Conservation (phyloP, 495 filamentous ascomycete genomes). For the Penicillium waksmanii region DNA sequence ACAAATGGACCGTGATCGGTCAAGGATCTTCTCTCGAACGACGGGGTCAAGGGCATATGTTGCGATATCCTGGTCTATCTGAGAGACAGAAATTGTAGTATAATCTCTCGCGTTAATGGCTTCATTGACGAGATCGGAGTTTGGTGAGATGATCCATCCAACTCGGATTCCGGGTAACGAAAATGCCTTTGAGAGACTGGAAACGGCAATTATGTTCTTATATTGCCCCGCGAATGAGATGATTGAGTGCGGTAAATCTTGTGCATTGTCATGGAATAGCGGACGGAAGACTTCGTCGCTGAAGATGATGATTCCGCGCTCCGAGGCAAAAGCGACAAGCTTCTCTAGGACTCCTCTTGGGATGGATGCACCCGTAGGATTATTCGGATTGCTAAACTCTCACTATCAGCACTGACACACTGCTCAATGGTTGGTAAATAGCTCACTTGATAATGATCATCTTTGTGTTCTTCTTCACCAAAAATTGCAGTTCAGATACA, state of each 20-base stretch:
- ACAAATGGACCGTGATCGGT: slow-evolving; percentile 64
- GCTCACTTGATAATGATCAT: slow-evolving; percentile 60
- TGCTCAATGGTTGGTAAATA: too few relatives aligned
- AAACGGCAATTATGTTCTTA: slow-evolving; percentile 69
- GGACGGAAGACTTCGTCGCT: slow-evolving; percentile 83
- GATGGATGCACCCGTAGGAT: slow-evolving; percentile 74
- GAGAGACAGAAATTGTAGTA: slow-evolving; percentile 77
- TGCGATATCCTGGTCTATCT: slow-evolving; percentile 75
- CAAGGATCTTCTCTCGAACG: slow-evolving; percentile 61
- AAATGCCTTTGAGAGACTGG: slow-evolving; percentile 75
- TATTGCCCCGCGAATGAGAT: slow-evolving; percentile 65
- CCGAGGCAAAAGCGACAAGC: slow-evolving; percentile 62
- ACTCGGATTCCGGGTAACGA: slow-evolving; percentile 75
- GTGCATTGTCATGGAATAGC: slow-evolving; percentile 66
- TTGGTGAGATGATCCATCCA: slow-evolving; percentile 74
- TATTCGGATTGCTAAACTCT: slow-evolving; percentile 71
- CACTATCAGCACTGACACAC: slow-evolving; percentile 1
- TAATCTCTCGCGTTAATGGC: slow-evolving; percentile 68
- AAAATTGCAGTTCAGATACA: slow-evolving; percentile 58
- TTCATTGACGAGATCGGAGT: slow-evolving; percentile 58
- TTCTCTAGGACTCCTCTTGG: slow-evolving; percentile 54
- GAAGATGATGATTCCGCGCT: slow-evolving; percentile 63
- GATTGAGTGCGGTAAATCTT: slow-evolving; percentile 62
- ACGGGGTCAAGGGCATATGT: slow-evolving; percentile 62
- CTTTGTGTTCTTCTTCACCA: slow-evolving; percentile 72